A percentile compares a stretch with the other conserved stretches of the same genome.
Conservation (phyloP, 345 rosid species). For the Physaria fendleri region DNA sequence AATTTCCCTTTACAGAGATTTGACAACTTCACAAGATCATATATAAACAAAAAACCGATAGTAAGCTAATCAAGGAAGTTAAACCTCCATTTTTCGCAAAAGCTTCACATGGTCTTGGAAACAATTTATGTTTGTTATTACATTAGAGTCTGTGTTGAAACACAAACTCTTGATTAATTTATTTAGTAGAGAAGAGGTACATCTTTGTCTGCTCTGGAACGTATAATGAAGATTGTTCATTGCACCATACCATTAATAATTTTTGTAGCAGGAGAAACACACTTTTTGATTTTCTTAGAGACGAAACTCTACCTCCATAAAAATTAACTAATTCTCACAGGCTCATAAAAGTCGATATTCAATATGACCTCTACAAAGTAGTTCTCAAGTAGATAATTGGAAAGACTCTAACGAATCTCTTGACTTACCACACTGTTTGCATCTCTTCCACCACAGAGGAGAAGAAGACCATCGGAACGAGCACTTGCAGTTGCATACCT, state of each 20-base stretch:
- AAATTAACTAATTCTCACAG: too few species aligned
- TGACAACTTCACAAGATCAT: too few species aligned
- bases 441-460: conserved; percentile 99
- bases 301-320: too few species aligned
- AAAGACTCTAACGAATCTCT: too few species aligned
- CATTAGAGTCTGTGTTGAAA: not conserved
- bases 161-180: not conserved
- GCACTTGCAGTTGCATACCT: conserved; percentile 99
- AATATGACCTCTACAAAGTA: too few species aligned
- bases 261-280: not conserved
- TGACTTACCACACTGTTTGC: conserved; percentile 88
- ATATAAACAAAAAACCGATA: too few species aligned
- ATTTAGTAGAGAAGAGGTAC: not conserved
- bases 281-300: not conserved
- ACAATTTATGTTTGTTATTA: not conserved
- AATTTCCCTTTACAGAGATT: too few species aligned
- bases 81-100: not conserved
- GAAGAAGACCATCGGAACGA: conserved; percentile 97
- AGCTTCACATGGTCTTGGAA: not conserved
- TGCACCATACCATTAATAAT: not conserved
- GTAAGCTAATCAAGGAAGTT: too few species aligned
- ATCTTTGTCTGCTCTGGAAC: conserved; percentile 7
- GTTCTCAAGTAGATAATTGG: too few species aligned
- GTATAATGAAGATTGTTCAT: not conserved
- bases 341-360: too few species aligned